Percentiles rank a stretch among this genome's conserved stretches.
Conservation (phyloP, 768 basidiomycete genomes). For the Leccinum disarticulatum region DNA sequence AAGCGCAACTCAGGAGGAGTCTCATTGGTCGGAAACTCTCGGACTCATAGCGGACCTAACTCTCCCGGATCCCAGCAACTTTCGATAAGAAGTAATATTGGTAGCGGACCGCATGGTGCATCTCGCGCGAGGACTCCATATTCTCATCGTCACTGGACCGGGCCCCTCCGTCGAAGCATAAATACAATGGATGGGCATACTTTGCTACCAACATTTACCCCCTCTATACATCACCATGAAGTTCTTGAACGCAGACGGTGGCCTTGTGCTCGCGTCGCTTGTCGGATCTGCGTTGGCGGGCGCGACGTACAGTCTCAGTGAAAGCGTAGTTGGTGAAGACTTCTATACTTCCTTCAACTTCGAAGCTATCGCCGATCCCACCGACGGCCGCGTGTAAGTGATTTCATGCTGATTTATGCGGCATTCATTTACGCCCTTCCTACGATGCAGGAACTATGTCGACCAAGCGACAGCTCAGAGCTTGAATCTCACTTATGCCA, state of each 20-base stretch:
- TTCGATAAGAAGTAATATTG: neutral
- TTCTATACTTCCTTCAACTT: conserved; percentile 35
- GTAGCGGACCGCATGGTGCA: conserved; percentile 7
- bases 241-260: neutral
- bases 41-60: neutral
- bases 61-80: neutral
- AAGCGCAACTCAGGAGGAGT: neutral
- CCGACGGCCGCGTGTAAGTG: conserved; percentile 37
- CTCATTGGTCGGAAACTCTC: neutral
- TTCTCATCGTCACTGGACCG: conserved; percentile 2
- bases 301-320: conserved; percentile 25
- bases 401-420: neutral
- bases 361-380: conserved; percentile 37
- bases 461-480: conserved; percentile 26
- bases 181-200: conserved; percentile 12
- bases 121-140: neutral
- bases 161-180: conserved; percentile 3
- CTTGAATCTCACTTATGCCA: conserved; percentile 30
- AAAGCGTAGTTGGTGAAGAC: conserved; percentile 29
- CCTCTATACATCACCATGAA: conserved; percentile 16
- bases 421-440: neutral
- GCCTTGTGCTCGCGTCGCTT: conserved; percentile 16
- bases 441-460: conserved; percentile 34
- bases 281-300: conserved; percentile 19
- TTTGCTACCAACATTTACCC: neutral